Evolutionary conservation across 2,329 filamentous ascomycete species (phyloP), one percentile per base, ranked within the genome.

Genomic region (Pseudopyrenochaeta lycopersici): DNA sequence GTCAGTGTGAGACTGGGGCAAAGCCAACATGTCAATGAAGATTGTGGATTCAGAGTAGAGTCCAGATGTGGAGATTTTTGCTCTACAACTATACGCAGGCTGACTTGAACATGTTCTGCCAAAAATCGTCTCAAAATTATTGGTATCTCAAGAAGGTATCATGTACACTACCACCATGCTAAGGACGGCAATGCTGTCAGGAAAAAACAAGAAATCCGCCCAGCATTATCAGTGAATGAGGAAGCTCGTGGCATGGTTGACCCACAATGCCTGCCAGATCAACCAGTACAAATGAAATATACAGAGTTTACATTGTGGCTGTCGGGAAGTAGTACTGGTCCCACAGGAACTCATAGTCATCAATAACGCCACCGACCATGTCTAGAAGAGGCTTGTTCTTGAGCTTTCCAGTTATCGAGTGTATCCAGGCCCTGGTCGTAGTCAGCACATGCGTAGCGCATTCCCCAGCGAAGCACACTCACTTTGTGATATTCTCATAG

Each of bases 331-430:
- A 96, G 76, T 97, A 98, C 67, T 96, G 93, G 77, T 97, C 92
- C 95, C 95, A 99, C 29, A 99, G 82, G 74, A 96, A 98, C 76
- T 97, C 91, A 73, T 99, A 99, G 75, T 99, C 95, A 73, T 97
- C 92, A 59, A 98, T 77, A 40, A 99, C 89, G 52, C 90, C 91
- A 7, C 88, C 90, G 20, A 97, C 82, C 72, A 99, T 85, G 62
- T 90, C 88, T 41, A 96, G 85, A 76, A 97, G 82, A 46, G 90
- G 88, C 70, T 88, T 89, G 62, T 87, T 81, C 70, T 82, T 88
- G 62, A 97, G 84, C 67, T 88, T 89, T 27, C 81, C 81, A 7
- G 94, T 88, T 12, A 94, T 76, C 4, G 86, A 85, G 76, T 90
- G 91, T 49, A 89, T 79, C 79, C 84, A 84, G 7, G 81, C 77